These are phyloP conservation scores for Astrothelium macrocarpum DNA, from an alignment of 495 filamentous ascomycete species.

Conservation along the genomic window DNA sequence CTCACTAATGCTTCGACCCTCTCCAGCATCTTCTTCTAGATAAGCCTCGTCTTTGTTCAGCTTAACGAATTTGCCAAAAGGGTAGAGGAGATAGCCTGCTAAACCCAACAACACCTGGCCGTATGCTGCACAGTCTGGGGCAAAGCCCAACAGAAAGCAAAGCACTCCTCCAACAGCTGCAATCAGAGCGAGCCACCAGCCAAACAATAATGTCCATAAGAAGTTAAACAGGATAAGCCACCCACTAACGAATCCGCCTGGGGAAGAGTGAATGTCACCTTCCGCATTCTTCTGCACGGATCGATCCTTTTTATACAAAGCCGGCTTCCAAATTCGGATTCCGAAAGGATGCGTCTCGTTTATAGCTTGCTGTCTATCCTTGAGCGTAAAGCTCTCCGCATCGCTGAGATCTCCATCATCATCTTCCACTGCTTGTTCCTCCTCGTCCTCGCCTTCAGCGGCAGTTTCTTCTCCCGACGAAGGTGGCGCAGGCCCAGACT, in stretches of 20 bases:
- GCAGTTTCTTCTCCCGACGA: conserved; percentile 6
- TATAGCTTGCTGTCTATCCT: conserved; percentile 94
- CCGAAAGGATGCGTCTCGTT: conserved; percentile 98
- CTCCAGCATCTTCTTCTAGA: conserved; percentile 92
- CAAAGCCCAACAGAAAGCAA: conserved; percentile 63
- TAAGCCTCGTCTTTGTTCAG: conserved; percentile 91
- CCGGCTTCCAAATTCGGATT: conserved; percentile 97
- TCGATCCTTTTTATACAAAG: conserved; percentile 92
- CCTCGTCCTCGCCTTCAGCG: conserved; percentile 44
- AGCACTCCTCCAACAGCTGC: conserved; percentile 60
- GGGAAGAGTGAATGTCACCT: conserved; percentile 92
- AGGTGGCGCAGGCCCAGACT: conserved; percentile 25
- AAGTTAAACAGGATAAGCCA: conserved; percentile 81
- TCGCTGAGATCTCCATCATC: conserved; percentile 38
- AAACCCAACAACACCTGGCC: conserved; percentile 77
- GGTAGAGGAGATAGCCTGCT: conserved; percentile 81
- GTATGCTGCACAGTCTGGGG: conserved; percentile 73
- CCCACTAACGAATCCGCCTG: conserved; percentile 74
- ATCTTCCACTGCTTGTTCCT: conserved; percentile 54
- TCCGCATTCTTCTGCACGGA: conserved; percentile 95
- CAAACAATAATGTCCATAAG: conserved; percentile 84
- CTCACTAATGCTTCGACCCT: conserved; percentile 97
- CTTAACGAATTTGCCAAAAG: conserved; percentile 91
- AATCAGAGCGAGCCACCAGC: conserved; percentile 90
- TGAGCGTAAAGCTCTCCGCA: conserved; percentile 55